Evolutionary conservation across 176 grass and related monocot genomes (phyloP).

Genomic region (Metroxylon sagu): DNA sequence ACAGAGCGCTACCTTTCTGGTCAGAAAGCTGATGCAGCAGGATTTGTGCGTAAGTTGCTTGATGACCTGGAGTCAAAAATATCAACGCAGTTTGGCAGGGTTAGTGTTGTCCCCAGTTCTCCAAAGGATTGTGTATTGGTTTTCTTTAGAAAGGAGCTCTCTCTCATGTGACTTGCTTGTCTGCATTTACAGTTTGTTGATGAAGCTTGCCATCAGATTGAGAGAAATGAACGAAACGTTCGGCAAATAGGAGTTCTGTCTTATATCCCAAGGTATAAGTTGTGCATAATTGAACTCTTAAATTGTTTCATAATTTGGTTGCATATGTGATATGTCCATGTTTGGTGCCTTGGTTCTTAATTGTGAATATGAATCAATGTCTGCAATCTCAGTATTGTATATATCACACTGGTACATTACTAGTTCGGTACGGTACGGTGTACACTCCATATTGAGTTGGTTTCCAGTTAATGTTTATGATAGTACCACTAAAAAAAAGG

Average conservation of each 20-base stretch:
- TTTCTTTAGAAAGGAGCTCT: conserved; percentile 8
- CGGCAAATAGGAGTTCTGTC: conserved; percentile 68
- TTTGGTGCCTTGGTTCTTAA: no score
- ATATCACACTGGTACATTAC: no score
- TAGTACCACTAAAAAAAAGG: no score
- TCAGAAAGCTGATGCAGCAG: conserved; percentile 97
- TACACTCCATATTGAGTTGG: no score
- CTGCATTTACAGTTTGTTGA: conserved; percentile 72
- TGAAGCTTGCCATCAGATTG: conserved; percentile 93
- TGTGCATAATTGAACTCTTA: conserved; percentile 9
- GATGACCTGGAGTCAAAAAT: conserved; percentile 94
- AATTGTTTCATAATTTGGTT: no score
- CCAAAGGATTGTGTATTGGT: not conserved
- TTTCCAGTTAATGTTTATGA: no score
- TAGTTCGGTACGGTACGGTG: no score
- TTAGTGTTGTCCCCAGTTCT: conserved; percentile 26
- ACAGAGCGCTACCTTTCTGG: conserved; percentile 97
- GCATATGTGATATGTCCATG: no score
- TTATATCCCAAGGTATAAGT: conserved; percentile 74
- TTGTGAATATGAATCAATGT: no score
- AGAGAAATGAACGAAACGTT: conserved; percentile 81
- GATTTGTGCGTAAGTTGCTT: conserved; percentile 91
- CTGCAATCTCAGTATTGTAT: no score
- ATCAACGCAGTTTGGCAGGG: conserved; percentile 86
- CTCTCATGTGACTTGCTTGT: not conserved